Conservation (phyloP, 179 eudicot genomes). For the Vitellaria paradoxa region DNA sequence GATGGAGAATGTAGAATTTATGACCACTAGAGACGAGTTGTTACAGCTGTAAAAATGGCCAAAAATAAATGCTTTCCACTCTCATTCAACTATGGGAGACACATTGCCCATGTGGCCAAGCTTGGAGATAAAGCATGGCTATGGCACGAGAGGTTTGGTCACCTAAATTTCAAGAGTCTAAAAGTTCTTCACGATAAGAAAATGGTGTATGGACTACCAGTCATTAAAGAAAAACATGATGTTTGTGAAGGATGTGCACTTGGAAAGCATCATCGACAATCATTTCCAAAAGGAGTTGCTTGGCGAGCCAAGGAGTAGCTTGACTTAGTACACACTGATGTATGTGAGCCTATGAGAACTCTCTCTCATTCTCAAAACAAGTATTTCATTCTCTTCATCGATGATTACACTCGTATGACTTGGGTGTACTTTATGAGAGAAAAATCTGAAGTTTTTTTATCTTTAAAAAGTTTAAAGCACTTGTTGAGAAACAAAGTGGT, state of each 20-base stretch:
- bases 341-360: background rate
- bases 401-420: background rate
- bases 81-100: background rate
- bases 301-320: background rate
- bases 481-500: background rate
- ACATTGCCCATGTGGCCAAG: background rate
- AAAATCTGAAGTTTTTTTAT: background rate
- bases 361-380: background rate
- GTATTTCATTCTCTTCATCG: background rate
- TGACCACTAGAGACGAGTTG: background rate
- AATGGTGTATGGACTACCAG: background rate
- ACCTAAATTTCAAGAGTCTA: background rate
- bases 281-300: background rate
- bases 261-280: background rate
- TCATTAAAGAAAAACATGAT: background rate
- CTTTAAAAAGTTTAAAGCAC: background rate
- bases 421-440: conserved; percentile 6
- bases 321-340: background rate
- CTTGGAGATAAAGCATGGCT: background rate
- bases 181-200: background rate
- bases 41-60: background rate
- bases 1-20: background rate
- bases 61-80: conserved; percentile 11
- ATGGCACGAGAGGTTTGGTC: conserved; percentile 15
- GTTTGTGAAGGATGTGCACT: background rate